These are phyloP conservation scores for Aspergillus neoniger DNA, from an alignment of 2,329 filamentous ascomycete genomes.

Conservation along the genomic window DNA sequence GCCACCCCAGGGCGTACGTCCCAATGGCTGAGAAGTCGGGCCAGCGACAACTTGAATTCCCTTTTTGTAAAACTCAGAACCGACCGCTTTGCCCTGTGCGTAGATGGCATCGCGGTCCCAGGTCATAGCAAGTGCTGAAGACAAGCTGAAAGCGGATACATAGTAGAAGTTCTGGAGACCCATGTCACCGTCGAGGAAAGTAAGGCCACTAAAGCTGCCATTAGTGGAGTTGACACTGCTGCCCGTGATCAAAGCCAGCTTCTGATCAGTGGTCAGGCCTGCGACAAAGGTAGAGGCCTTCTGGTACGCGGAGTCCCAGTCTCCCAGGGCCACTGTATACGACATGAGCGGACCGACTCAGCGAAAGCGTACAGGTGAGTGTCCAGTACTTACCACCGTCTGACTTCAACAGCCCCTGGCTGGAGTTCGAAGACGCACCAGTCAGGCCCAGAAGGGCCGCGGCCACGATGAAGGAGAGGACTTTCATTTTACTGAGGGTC, in stretches of 20 bases:
- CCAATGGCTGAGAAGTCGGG: constrained; percentile 23
- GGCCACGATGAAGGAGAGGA: neutral
- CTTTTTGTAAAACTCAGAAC: constrained; percentile 22
- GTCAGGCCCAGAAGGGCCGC: constrained; percentile 2
- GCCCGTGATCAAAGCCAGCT: constrained; percentile 31
- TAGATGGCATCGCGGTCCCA: constrained; percentile 25
- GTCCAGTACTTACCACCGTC: neutral
- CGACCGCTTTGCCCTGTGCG: constrained; percentile 20
- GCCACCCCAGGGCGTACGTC: constrained; percentile 24
- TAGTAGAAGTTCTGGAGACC: constrained; percentile 24
- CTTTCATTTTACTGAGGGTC: neutral
- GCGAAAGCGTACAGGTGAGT: neutral
- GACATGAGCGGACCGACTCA: neutral
- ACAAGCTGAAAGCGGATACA: constrained; percentile 24
- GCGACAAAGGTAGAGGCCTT: constrained; percentile 22
- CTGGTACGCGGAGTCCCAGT: constrained; percentile 20
- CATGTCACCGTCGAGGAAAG: constrained; percentile 24
- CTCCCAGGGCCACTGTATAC: constrained; percentile 8
- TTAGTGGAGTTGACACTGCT: constrained; percentile 26
- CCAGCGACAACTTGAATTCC: constrained; percentile 23
- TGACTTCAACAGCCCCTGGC: neutral
- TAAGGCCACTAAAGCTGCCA: constrained; percentile 27
- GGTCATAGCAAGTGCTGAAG: constrained; percentile 23
- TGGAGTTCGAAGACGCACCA: constrained; percentile 1
- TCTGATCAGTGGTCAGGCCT: constrained; percentile 24